Base-by-base conservation (phyloP, 2,329 filamentous ascomycete genomes). In the Aspergillus sp. region DNA sequence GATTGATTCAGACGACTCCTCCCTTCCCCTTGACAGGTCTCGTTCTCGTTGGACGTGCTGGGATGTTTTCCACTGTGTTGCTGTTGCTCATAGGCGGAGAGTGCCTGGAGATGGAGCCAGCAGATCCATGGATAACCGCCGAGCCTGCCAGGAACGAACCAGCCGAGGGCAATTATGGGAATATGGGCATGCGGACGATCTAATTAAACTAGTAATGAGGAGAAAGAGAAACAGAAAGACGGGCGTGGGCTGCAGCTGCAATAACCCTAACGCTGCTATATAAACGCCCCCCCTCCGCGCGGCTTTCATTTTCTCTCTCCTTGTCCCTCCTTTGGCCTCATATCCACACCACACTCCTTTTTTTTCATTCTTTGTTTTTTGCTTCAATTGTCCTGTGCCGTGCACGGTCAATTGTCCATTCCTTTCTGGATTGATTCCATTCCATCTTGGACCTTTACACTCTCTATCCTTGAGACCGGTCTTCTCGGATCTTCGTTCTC, bases 331-430 rank as follows among this genome's bases (percentile, higher is more conserved):
- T 43, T 43, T 17, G 16, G 35, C 30, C 35, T 33, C 26, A 47
- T 20, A n/a, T 40, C 33, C 30, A 38, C 3, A 17, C 40, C 17
- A 24, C 6, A 9, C 9, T 40, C 19, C 17, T 14, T 35, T 19
- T 40, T 43, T 36, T 24, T 36, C 35, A 30, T 24, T 45, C 16
- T 45, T 17, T n/a, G n/a, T n/a, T 45, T 30, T 38, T 42, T 32
- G 11, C 19, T 22, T 17, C 40, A 20, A 46, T 58, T 60, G 58
- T 57, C 62, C 61, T 66, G 63, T 68, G 66, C 66, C 62, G 66
- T 63, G 63, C 61, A 66, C 65, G 63, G 64, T 64, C 63, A 59
- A 60, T 52, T 55, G 50, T 57, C 49, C 60, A 63, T 60, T 65
- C 63, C 45, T 63, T 65, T 59, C 32, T 51, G 26, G 45, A 44